Evolutionary conservation across 2,329 filamentous ascomycete genomes (phyloP).

Genomic region (Botrytis aclada): DNA sequence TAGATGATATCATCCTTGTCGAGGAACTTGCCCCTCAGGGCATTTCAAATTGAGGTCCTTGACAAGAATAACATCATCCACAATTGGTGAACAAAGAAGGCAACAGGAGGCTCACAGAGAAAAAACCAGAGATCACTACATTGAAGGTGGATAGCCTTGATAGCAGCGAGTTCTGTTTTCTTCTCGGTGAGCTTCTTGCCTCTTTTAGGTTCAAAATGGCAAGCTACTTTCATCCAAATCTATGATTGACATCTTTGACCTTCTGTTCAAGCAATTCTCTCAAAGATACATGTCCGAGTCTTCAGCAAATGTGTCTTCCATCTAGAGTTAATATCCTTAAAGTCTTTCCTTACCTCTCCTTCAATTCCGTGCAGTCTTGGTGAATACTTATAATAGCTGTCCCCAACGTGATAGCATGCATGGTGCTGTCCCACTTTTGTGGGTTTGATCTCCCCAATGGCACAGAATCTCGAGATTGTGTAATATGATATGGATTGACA

Average conservation of each 20-base stretch:
- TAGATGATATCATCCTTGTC: too few relatives aligned
- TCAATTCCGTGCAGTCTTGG: neutral
- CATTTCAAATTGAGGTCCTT: neutral
- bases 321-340: neutral
- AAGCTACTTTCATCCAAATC: conserved; percentile 50
- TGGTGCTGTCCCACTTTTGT: neutral
- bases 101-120: neutral
- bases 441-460: neutral
- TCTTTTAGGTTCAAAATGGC: conserved; percentile 48
- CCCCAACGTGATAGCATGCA: neutral
- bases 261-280: conserved; percentile 51
- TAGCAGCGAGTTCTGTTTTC: conserved; percentile 14
- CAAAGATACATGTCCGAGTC: conserved; percentile 29
- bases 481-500: neutral
- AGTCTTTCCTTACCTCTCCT: neutral
- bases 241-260: conserved; percentile 48
- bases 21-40: too few relatives aligned
- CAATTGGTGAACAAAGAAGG: neutral
- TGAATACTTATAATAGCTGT: neutral
- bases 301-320: too few relatives aligned
- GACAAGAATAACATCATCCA: neutral
- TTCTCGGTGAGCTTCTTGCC: conserved; percentile 38
- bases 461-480: neutral
- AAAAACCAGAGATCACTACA: neutral
- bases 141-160: neutral